phyloP scores from a whole-genome alignment of 805 yeast species.

The Kuraishia piskuri region DNA sequence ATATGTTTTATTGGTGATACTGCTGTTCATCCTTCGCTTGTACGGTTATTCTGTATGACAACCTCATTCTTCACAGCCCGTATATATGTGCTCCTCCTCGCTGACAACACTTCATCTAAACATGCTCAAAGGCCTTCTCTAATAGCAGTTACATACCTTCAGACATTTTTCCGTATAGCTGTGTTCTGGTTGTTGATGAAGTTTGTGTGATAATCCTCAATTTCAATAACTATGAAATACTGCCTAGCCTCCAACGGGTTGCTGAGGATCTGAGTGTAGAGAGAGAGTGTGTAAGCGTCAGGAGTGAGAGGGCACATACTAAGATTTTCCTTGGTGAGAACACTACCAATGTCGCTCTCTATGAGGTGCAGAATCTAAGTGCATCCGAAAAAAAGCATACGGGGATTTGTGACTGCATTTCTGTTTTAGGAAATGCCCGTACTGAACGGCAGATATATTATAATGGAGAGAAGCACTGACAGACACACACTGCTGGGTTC shows the following conservation, averaged over 20 bases:
- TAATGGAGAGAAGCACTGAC: background rate
- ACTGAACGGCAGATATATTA: background rate
- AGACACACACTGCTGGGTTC: no score
- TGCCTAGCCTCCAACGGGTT: background rate
- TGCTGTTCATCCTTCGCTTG: background rate
- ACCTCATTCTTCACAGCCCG: background rate
- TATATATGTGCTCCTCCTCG: background rate
- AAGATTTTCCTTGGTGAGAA: background rate
- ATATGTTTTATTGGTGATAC: background rate
- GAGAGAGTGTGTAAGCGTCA: background rate
- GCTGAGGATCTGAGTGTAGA: background rate
- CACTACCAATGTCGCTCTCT: background rate
- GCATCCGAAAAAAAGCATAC: background rate
- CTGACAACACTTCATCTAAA: background rate
- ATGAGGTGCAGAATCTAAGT: background rate
- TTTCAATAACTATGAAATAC: background rate
- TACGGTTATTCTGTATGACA: background rate
- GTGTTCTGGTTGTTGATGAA: background rate
- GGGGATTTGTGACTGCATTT: background rate
- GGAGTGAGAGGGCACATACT: background rate
- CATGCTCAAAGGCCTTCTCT: background rate
- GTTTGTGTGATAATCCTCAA: background rate
- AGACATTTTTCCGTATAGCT: conserved; percentile 10
- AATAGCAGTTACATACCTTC: conserved; percentile 12
- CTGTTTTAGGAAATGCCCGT: background rate